Conservation (phyloP, 2,329 filamentous ascomycete species). For the Trichocomaceae sp. region DNA sequence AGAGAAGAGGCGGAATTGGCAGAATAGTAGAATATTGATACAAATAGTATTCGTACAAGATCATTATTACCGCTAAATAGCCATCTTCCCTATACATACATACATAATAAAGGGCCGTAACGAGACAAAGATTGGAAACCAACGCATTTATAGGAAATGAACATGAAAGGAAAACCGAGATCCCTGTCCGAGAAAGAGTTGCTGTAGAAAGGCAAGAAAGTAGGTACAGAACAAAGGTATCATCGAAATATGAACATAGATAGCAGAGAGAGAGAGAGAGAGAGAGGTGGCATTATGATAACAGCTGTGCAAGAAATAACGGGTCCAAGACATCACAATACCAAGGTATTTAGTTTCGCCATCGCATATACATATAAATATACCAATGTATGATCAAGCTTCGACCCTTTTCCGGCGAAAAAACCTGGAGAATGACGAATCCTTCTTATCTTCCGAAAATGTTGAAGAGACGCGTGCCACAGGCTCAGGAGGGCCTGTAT, state of each 20-base stretch:
- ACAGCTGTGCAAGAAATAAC: neutral
- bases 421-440: slow-evolving; percentile 19
- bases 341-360: slow-evolving; percentile 4
- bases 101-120: neutral
- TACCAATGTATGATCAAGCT: slow-evolving; percentile 4
- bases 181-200: neutral
- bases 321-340: neutral
- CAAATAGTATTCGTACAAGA: neutral
- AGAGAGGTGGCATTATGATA: too few species aligned
- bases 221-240: slow-evolving; percentile 7
- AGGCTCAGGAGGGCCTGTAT: slow-evolving; percentile 57
- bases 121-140: neutral
- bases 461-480: slow-evolving; percentile 13
- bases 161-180: slow-evolving; percentile 1
- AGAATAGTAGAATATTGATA: neutral
- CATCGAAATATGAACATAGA: slow-evolving; percentile 2
- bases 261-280: neutral
- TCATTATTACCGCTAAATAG: slow-evolving; percentile 3
- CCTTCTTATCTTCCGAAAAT: slow-evolving; percentile 15
- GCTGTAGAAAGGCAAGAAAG: neutral
- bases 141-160: neutral
- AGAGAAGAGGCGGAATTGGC: too few species aligned
- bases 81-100: neutral
- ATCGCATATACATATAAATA: neutral
- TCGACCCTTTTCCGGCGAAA: slow-evolving; percentile 25